Evolutionary conservation across 257 asterid species (phyloP).

Genomic region (Nicotiana attenuata): DNA sequence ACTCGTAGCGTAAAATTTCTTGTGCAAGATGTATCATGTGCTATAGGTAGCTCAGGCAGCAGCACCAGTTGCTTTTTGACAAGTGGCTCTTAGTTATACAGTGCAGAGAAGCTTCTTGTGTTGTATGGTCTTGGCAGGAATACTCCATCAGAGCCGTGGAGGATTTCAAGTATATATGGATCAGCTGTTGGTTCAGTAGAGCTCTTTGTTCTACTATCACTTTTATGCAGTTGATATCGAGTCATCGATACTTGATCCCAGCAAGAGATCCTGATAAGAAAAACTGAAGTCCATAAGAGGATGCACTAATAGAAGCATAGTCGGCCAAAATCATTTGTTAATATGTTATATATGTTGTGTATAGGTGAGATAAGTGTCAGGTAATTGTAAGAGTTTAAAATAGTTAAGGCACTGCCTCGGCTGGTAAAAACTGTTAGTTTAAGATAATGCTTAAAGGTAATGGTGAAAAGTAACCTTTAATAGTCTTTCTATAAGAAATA

Average conservation of each 20-base stretch:
- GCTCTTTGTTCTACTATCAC: background rate
- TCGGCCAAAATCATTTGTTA: background rate
- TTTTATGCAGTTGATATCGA: background rate
- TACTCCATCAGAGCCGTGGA: background rate
- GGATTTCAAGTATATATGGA: background rate
- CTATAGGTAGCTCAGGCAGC: slow-evolving; percentile 73
- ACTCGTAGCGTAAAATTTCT: slow-evolving; percentile 52
- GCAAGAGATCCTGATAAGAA: background rate
- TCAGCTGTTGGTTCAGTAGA: background rate
- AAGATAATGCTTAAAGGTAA: too few species aligned
- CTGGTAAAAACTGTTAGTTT: too few species aligned
- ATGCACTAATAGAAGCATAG: background rate
- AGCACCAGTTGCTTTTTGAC: slow-evolving; percentile 52
- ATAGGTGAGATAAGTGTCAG: too few species aligned
- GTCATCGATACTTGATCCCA: background rate
- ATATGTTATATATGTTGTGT: too few species aligned
- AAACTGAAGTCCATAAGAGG: too few species aligned
- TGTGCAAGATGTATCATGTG: slow-evolving; percentile 46
- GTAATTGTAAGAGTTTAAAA: too few species aligned
- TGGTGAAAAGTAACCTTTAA: too few species aligned
- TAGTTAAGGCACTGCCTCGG: too few species aligned
- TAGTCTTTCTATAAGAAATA: too few species aligned
- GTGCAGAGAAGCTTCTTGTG: background rate
- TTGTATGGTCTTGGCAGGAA: background rate
- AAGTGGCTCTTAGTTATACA: slow-evolving; percentile 25